Evolutionary conservation across 2,329 filamentous ascomycete genomes (phyloP), one percentile per base, ranked within the genome.

Genomic region (Delphinella strobiligena): DNA sequence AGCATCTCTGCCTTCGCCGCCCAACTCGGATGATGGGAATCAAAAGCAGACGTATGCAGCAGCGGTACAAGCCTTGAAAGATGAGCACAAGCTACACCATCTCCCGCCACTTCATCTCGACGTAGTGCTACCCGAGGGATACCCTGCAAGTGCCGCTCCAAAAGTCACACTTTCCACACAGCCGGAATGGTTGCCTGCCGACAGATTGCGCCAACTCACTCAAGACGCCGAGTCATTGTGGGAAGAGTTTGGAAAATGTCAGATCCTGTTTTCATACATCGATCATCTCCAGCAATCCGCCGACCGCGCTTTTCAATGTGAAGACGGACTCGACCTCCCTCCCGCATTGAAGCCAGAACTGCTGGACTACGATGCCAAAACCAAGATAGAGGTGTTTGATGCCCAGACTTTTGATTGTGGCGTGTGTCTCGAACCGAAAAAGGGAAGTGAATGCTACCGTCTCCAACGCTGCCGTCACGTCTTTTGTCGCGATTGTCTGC

Each of bases 351-450:
- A 85, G 59, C 74, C 84, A 14, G 72, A 78, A 4, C 67, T 95
- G 11, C 60, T 94, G 32, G 82, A 87, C 48, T 86, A 83, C 51
- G 82, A 94, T 53, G 78, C 75, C 43, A 78, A 79, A 45, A 78
- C 82, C 5, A 82, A 81, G 53, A 74, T 75, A 40, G 74, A 75
- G 16, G 76, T 78, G 0, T 96, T 95, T 55, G 80, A 91, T 44
- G 77, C 76, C 48, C 82, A 80, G 50, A 93, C 85, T 0, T 95
- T 91, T 54, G 78, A 88, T 38, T 96, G 89, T 49, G 84, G 82
- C 2, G 73, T 96, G 35, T 95, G 88, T 55, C 62, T 95, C 34
- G 89, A 96, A 58, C 87, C 87, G 1, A 94, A 94, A 60, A 95
- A 93, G 57, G 91, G 91, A 1, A 61, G 66, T 0, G 72, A 68